These are phyloP conservation scores for Volutella citrinella DNA, from an alignment of 2,329 filamentous ascomycete species.

Conservation along the genomic window DNA sequence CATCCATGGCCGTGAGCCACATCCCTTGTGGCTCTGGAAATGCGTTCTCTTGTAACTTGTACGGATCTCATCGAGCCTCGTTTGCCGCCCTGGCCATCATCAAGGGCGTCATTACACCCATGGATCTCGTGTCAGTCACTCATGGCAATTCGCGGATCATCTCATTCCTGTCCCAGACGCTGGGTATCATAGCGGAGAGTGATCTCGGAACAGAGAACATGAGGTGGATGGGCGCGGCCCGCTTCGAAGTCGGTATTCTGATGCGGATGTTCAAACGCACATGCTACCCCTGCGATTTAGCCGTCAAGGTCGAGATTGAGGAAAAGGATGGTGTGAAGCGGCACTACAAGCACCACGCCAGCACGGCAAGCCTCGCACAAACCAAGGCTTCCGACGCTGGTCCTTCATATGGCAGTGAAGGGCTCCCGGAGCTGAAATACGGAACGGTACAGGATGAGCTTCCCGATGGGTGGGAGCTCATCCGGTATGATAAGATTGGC, in stretches of 20 bases:
- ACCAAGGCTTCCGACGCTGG: slow-evolving; percentile 26
- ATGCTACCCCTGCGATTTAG: slow-evolving; percentile 84
- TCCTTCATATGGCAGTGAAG: slow-evolving; percentile 36
- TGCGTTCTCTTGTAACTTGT: slow-evolving; percentile 86
- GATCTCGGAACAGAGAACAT: slow-evolving; percentile 89
- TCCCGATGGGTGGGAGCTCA: slow-evolving; percentile 72
- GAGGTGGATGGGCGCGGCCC: slow-evolving; percentile 84
- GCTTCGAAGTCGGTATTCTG: slow-evolving; percentile 86
- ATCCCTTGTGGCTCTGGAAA: slow-evolving; percentile 94
- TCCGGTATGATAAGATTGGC: slow-evolving; percentile 74
- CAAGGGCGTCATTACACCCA: slow-evolving; percentile 78
- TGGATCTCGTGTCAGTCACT: slow-evolving; percentile 86
- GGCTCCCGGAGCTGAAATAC: slow-evolving; percentile 71
- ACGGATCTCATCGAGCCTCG: slow-evolving; percentile 73
- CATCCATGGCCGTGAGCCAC: slow-evolving; percentile 77
- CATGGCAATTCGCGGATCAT: slow-evolving; percentile 72
- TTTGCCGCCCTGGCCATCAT: slow-evolving; percentile 79
- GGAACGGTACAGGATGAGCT: slow-evolving; percentile 77
- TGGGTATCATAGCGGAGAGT: slow-evolving; percentile 86
- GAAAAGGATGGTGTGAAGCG: slow-evolving; percentile 72
- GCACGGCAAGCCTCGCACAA: slow-evolving; percentile 24
- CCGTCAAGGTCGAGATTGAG: slow-evolving; percentile 76
- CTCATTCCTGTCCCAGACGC: slow-evolving; percentile 86
- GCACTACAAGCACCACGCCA: slow-evolving; percentile 60
- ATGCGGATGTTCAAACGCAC: slow-evolving; percentile 71